Evolutionary conservation across 163 green algal species (phyloP).

Genomic region (Chlorella variabilis): DNA sequence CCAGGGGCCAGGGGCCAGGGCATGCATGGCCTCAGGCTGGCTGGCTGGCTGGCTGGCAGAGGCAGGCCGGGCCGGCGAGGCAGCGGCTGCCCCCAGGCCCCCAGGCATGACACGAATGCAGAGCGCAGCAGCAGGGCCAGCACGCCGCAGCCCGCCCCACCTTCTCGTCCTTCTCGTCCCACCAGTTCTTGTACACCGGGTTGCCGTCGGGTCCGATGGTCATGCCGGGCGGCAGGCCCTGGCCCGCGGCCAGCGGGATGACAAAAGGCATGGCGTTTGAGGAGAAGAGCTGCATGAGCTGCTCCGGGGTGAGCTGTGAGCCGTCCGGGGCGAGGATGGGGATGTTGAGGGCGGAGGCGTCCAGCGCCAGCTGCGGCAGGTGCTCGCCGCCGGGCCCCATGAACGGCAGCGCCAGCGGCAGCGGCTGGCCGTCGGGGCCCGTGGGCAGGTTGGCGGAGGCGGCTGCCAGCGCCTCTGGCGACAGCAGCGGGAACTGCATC

Average conservation of each 20-base stretch:
- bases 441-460: background rate
- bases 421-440: constrained; percentile 14
- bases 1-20: too few relatives aligned
- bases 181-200: constrained; percentile 47
- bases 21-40: too few relatives aligned
- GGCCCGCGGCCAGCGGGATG: constrained; percentile 1
- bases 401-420: constrained; percentile 2
- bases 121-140: too few relatives aligned
- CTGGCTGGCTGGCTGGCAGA: too few relatives aligned
- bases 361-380: constrained; percentile 2
- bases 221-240: constrained; percentile 1
- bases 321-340: background rate
- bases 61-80: too few relatives aligned
- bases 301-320: constrained; percentile 5
- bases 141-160: background rate
- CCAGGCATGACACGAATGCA: too few relatives aligned
- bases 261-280: background rate
- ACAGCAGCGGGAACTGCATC: background rate
- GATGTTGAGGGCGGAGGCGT: background rate
- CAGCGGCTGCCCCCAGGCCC: too few relatives aligned
- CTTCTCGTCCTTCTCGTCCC: constrained; percentile 53
- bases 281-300: constrained; percentile 8
- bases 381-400: background rate
- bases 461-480: constrained; percentile 19
- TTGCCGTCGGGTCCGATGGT: background rate